These are phyloP conservation scores for Toxicodendron radicans DNA, from an alignment of 345 rosid genomes.

Conservation along the genomic window DNA sequence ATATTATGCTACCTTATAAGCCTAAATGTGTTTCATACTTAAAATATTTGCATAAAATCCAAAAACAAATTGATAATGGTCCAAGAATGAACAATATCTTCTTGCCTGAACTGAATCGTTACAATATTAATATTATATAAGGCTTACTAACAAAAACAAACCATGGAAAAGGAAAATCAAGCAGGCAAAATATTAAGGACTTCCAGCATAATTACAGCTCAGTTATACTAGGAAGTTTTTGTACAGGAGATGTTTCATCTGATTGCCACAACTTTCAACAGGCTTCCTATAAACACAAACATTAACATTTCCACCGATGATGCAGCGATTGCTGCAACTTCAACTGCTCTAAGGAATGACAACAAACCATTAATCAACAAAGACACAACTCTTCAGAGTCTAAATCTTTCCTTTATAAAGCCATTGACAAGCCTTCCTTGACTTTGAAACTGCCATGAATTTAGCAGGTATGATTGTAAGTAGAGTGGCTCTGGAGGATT, in stretches of 20 bases:
- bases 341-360: slow-evolving; percentile 12
- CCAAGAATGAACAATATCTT: too few species aligned
- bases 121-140: neutral
- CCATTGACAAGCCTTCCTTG: slow-evolving; percentile 10
- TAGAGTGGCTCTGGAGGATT: neutral
- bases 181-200: slow-evolving; percentile 13
- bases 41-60: too few species aligned
- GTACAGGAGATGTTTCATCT: slow-evolving; percentile 29
- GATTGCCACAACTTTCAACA: slow-evolving; percentile 19
- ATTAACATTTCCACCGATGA: slow-evolving; percentile 16
- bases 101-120: too few species aligned
- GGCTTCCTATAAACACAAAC: slow-evolving; percentile 15
- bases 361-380: slow-evolving; percentile 15
- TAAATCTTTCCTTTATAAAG: slow-evolving; percentile 5
- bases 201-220: slow-evolving; percentile 23
- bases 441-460: neutral
- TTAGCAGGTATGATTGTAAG: neutral
- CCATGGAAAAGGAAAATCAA: neutral
- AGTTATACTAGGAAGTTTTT: slow-evolving; percentile 30
- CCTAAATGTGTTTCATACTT: too few species aligned
- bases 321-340: slow-evolving; percentile 35
- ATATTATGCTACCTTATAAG: too few species aligned
- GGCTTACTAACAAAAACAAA: neutral
- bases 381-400: slow-evolving; percentile 15
- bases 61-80: too few species aligned